phyloP scores from a whole-genome alignment of 1,139 yeast species.

The Scheffersomyces titani region DNA sequence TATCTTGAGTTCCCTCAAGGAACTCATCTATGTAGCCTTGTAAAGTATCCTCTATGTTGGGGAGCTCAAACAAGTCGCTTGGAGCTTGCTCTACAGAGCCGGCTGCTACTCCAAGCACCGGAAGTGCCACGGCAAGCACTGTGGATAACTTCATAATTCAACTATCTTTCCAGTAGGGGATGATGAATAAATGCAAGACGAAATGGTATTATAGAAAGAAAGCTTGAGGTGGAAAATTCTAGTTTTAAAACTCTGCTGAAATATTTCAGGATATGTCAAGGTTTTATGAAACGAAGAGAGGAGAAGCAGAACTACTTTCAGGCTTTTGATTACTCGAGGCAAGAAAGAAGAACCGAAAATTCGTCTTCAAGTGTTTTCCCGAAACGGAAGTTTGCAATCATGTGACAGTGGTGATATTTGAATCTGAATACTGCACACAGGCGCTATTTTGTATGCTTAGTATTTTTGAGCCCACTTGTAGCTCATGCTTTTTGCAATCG shows the following conservation, averaged over 20 bases:
- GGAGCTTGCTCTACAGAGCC: background rate
- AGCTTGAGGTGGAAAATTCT: background rate
- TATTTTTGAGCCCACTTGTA: background rate
- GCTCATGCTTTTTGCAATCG: background rate
- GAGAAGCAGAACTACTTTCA: background rate
- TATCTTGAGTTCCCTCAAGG: background rate
- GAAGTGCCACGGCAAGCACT: slow-evolving; percentile 3
- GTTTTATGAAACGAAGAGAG: background rate
- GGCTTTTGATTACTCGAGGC: background rate
- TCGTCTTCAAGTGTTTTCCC: background rate
- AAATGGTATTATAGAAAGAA: background rate
- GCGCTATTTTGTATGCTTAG: background rate
- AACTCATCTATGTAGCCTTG: background rate
- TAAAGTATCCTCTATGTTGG: background rate
- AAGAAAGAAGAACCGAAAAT: background rate
- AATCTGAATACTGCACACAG: background rate
- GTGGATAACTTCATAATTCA: slow-evolving; percentile 8
- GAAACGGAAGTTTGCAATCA: background rate
- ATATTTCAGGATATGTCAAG: background rate
- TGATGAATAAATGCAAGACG: background rate
- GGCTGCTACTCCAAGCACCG: background rate
- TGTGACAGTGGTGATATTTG: background rate
- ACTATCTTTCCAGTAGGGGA: slow-evolving; percentile 2
- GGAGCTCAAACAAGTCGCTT: background rate
- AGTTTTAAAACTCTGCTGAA: background rate